phyloP scores from a whole-genome alignment of 768 basidiomycete genomes.

The Russula virescens region DNA sequence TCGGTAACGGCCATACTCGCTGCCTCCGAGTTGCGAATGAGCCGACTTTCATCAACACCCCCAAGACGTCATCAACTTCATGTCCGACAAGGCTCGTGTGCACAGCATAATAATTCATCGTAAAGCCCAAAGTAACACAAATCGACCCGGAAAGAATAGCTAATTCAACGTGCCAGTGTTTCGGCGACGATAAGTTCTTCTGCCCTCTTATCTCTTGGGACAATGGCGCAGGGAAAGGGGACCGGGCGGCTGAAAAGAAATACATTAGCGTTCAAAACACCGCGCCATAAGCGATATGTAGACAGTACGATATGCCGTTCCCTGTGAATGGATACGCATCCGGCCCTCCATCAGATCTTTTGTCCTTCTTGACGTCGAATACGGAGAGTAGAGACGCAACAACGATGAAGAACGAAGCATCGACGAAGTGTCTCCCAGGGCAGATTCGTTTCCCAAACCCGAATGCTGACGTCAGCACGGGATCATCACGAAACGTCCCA shows the following conservation, averaged over 20 bases:
- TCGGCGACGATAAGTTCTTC: conserved; percentile 2
- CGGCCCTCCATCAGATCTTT: not conserved
- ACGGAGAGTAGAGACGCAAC: not conserved
- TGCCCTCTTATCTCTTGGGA: conserved; percentile 1
- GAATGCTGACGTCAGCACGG: not conserved
- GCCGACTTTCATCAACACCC: too few relatives aligned
- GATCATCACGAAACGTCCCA: not conserved
- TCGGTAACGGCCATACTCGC: too few relatives aligned
- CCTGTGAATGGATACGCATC: too few relatives aligned
- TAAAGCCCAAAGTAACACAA: too few relatives aligned
- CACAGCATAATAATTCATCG: too few relatives aligned
- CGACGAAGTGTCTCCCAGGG: not conserved
- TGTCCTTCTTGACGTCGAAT: not conserved
- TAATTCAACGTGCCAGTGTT: not conserved
- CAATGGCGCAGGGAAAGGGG: not conserved
- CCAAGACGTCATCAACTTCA: too few relatives aligned
- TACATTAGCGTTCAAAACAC: not conserved
- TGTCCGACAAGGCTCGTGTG: too few relatives aligned
- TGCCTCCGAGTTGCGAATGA: too few relatives aligned
- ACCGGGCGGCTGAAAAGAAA: not conserved
- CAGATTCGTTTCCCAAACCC: not conserved
- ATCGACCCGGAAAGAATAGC: too few relatives aligned
- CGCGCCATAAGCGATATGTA: not conserved
- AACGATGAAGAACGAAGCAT: not conserved
- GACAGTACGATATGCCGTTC: not conserved